Conservation (phyloP, 2,329 filamentous ascomycete species). For the Pseudocercospora fuligena region DNA sequence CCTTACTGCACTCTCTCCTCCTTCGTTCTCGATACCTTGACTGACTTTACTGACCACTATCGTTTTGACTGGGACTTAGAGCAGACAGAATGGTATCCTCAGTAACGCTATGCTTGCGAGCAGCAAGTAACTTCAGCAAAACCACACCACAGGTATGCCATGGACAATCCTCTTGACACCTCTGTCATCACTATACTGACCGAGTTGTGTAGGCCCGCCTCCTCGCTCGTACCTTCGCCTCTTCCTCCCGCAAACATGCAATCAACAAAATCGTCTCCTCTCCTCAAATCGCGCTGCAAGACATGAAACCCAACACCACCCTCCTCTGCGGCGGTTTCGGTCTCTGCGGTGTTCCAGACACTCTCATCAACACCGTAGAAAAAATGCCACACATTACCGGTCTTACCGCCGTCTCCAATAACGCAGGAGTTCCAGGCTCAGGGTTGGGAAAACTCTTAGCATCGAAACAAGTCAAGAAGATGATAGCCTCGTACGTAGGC, state of each 20-base stretch:
- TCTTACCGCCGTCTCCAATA: constrained; percentile 80
- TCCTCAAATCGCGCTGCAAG: constrained; percentile 71
- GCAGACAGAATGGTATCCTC: constrained; percentile 26
- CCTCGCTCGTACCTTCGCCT: constrained; percentile 32
- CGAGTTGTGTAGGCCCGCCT: constrained; percentile 23
- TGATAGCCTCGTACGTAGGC: constrained; percentile 77
- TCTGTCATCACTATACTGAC: constrained; percentile 2
- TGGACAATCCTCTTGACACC: neutral
- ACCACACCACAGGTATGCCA: constrained; percentile 26
- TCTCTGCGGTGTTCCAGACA: constrained; percentile 77
- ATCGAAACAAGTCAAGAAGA: constrained; percentile 71
- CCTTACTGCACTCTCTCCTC: neutral
- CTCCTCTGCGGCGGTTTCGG: constrained; percentile 80
- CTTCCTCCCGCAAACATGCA: constrained; percentile 29
- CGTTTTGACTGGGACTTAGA: neutral
- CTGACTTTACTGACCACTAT: neutral
- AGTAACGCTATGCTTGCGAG: constrained; percentile 28
- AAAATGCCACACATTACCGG: constrained; percentile 60
- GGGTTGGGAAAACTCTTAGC: constrained; percentile 72
- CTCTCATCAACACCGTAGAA: constrained; percentile 71
- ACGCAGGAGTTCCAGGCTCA: constrained; percentile 72
- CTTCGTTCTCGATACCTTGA: neutral
- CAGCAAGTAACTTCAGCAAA: constrained; percentile 28
- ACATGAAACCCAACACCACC: constrained; percentile 71
- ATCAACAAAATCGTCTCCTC: constrained; percentile 43